Evolutionary conservation across 164 flowering plant genomes (phyloP), one percentile per base, ranked within the genome.

Genomic region (Litsea cubeba): DNA sequence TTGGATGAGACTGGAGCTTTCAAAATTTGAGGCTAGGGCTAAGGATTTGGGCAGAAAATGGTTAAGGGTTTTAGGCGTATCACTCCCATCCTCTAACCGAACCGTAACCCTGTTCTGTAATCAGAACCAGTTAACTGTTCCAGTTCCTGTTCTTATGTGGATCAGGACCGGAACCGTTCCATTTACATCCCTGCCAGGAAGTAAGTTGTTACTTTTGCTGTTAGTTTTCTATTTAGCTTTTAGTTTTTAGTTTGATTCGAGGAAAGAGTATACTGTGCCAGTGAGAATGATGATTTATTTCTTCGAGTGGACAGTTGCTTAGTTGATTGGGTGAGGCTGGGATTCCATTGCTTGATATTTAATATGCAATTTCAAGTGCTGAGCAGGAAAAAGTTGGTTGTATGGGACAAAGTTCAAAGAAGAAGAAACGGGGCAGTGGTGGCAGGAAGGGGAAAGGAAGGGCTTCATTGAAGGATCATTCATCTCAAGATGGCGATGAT

Each of bases 321-420:
- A 18, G 6, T n/a, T 40, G 46, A 35, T 5, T 35, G 46, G 46
- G 46, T 40, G 8, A 40, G 46, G 46, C 46, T 54, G 12, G 60
- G 35, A 70, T 50, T 70, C 25, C 46, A 26, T 76, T 57, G 25
- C 12, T 62, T 71, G 74, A 17, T 68, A 3, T 40, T 46, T 23
- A 0, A 51, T 68, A 32, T 71, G 65, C 30, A n/a, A 57, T 60
- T 28, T 32, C 32, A n/a, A 57, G 51, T 63, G 4, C 62, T 23
- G 66, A 22, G 32, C 50, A 54, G 25, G 65, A 50, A 25, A 25
- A 54, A n/a, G 40, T 18, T 18, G 49, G 75, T 28, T n/a, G 46
- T 6, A 86, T 87, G 91, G 91, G 89, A 63, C 84, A 81, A 50
- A 78, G 77, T 60, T 81, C 88, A 35, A 86, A 87, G 84, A 89